A percentile compares a stretch with the other conserved stretches of the same genome.
Conservation (phyloP, 148 eudicot genomes). For the Rhododendron williamsianum region DNA sequence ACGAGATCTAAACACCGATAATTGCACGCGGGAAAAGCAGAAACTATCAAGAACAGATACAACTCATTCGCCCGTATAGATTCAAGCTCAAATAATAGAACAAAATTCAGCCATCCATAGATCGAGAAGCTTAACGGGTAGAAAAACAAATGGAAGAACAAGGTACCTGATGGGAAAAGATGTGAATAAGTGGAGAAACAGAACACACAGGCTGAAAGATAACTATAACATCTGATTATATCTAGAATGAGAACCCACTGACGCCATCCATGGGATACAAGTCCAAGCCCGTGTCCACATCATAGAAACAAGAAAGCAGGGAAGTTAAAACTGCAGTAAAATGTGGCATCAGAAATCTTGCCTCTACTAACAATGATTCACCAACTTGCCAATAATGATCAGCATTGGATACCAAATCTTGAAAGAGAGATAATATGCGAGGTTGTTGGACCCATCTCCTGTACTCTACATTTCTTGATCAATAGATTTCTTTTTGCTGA, state of each 20-base stretch:
- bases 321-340: not conserved
- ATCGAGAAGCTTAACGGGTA: not conserved
- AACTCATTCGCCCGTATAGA: not conserved
- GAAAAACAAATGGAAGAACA: not conserved
- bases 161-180: slow-evolving; percentile 2
- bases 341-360: not conserved
- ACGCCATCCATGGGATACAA: not conserved
- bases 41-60: not conserved
- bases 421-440: not conserved
- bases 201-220: not conserved
- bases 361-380: not conserved
- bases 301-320: not conserved
- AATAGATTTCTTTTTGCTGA: not conserved
- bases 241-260: not conserved
- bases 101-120: not conserved
- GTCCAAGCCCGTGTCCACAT: not conserved
- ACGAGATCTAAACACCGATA: not conserved
- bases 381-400: not conserved
- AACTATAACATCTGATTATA: not conserved
- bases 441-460: not conserved
- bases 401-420: not conserved
- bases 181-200: not conserved
- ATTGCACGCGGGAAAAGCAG: not conserved
- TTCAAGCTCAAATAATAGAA: not conserved
- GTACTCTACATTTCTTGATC: not conserved